phyloP scores from a whole-genome alignment of 345 rosid species.

The Hevea brasiliensis region DNA sequence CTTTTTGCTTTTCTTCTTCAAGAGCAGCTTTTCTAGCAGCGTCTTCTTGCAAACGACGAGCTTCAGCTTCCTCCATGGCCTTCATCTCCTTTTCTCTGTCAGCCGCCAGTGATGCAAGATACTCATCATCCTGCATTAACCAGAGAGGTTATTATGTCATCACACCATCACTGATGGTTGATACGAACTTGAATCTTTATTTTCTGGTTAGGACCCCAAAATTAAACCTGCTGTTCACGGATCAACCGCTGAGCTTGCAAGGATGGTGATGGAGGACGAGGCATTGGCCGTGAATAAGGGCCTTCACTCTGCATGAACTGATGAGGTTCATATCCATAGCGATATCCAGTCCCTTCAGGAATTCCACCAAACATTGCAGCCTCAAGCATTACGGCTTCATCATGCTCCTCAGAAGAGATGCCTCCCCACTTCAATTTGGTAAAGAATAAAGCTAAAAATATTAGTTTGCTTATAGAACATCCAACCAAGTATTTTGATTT shows the following conservation, averaged over 20 bases:
- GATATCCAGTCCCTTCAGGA: constrained; percentile 75
- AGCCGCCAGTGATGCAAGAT: constrained; percentile 91
- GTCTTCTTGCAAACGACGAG: constrained; percentile 69
- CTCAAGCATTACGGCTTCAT: constrained; percentile 99
- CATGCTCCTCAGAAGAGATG: constrained; percentile 96
- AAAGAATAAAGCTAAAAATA: constrained; percentile 19
- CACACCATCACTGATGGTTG: constrained; percentile 1
- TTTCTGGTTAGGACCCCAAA: background rate
- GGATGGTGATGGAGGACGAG: constrained; percentile 90
- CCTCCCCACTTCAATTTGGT: constrained; percentile 83
- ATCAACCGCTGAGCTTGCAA: constrained; percentile 92
- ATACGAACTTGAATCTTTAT: background rate
- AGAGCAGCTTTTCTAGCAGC: constrained; percentile 72
- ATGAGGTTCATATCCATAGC: constrained; percentile 58
- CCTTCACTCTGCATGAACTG: constrained; percentile 51
- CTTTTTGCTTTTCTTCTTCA: constrained; percentile 66
- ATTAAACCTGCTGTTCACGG: constrained; percentile 91
- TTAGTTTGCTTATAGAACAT: constrained; percentile 6
- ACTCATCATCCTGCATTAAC: constrained; percentile 84
- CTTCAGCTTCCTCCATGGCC: constrained; percentile 84
- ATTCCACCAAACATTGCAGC: constrained; percentile 99
- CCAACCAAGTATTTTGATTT: background rate
- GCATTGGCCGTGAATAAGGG: constrained; percentile 48
- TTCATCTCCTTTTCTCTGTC: constrained; percentile 89
- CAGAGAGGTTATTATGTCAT: constrained; percentile 9